phyloP scores from a whole-genome alignment of 2,329 filamentous ascomycete genomes.

The Juglanconis juglandina region DNA sequence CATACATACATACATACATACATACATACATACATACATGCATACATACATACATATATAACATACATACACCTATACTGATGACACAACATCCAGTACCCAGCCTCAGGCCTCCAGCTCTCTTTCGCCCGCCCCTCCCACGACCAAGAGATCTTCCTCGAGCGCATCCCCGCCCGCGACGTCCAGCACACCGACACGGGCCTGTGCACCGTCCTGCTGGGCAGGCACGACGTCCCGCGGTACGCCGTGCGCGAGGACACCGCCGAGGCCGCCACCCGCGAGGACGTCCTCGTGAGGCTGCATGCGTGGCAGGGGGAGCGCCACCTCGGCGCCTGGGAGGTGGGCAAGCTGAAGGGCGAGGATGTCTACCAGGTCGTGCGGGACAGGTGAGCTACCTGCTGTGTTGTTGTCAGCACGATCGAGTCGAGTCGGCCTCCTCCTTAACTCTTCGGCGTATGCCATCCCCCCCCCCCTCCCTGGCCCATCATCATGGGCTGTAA shows the following conservation, averaged over 20 bases:
- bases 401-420: neutral
- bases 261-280: neutral
- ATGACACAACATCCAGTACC: neutral
- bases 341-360: conserved; percentile 16
- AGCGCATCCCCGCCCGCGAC: conserved; percentile 10
- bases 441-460: too few relatives aligned
- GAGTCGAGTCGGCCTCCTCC: neutral
- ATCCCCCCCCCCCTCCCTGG: too few relatives aligned
- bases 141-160: conserved; percentile 13
- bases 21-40: neutral
- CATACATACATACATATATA: neutral
- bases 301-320: conserved; percentile 20
- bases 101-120: conserved; percentile 17
- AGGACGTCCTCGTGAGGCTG: conserved; percentile 14
- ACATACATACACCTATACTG: neutral
- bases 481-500: too few relatives aligned
- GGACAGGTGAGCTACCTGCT: neutral
- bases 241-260: neutral
- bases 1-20: too few relatives aligned
- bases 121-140: conserved; percentile 12
- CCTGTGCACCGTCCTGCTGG: conserved; percentile 14
- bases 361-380: conserved; percentile 3
- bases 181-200: conserved; percentile 10
- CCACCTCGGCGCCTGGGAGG: conserved; percentile 17
- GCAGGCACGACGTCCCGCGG: conserved; percentile 7